Conservation (phyloP, 2,329 filamentous ascomycete genomes). For the Aureobasidium leucospermi region DNA sequence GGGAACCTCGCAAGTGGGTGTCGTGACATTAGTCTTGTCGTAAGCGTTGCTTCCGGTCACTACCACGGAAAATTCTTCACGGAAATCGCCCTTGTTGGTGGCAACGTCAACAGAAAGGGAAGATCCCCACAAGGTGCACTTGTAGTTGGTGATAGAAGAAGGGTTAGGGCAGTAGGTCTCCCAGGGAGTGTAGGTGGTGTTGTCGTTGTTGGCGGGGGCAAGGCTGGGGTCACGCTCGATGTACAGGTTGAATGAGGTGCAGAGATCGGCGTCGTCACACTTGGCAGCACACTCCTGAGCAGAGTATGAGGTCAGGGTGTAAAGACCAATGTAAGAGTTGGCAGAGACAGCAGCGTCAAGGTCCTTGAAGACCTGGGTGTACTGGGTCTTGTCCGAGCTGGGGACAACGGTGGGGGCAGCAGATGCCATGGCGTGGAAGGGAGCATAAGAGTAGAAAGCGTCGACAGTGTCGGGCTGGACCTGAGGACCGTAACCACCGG, state of each 20-base stretch:
- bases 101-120: constrained; percentile 24
- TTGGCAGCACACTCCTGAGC: constrained; percentile 23
- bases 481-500: constrained; percentile 29
- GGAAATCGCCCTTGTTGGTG: constrained; percentile 23
- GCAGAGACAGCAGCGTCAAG: constrained; percentile 24
- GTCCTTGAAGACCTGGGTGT: constrained; percentile 27
- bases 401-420: constrained; percentile 16
- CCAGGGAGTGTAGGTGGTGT: constrained; percentile 20
- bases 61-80: too few relatives aligned
- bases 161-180: constrained; percentile 29
- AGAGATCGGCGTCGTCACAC: constrained; percentile 27
- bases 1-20: constrained; percentile 5
- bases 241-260: constrained; percentile 31
- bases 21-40: constrained; percentile 22
- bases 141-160: constrained; percentile 31
- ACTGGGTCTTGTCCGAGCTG: constrained; percentile 17
- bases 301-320: constrained; percentile 26
- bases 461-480: constrained; percentile 19
- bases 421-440: constrained; percentile 21
- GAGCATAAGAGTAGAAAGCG: constrained; percentile 22
- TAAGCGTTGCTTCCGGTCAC: constrained; percentile 22
- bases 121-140: constrained; percentile 34
- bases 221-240: constrained; percentile 28
- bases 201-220: constrained; percentile 24
- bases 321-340: constrained; percentile 27